Evolutionary conservation across 768 basidiomycete species (phyloP).

Genomic region (Pleurotus giganteus): DNA sequence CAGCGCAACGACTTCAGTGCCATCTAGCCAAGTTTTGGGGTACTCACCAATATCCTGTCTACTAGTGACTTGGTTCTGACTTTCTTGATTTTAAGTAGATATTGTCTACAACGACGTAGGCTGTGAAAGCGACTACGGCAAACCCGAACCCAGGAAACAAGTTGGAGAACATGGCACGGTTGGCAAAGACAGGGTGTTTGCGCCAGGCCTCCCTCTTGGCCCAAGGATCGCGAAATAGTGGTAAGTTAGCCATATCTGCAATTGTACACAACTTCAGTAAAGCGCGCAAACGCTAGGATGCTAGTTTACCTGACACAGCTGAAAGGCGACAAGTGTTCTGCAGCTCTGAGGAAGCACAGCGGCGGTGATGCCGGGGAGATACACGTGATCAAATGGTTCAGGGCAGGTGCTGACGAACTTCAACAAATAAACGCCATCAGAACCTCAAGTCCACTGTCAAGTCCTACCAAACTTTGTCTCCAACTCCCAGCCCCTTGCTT

Average conservation of each 20-base stretch:
- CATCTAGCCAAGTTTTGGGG: neutral
- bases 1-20: too few species aligned
- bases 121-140: constrained; percentile 87
- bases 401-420: constrained; percentile 56
- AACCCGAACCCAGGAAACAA: constrained; percentile 95
- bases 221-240: constrained; percentile 93
- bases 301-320: constrained; percentile 1
- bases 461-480: constrained; percentile 24
- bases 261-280: constrained; percentile 8
- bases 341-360: constrained; percentile 12
- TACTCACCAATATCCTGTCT: constrained; percentile 14
- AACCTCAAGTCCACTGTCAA: constrained; percentile 24
- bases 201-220: constrained; percentile 92
- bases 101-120: constrained; percentile 87
- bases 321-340: constrained; percentile 3
- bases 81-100: constrained; percentile 42
- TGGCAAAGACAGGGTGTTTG: constrained; percentile 84
- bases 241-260: constrained; percentile 54
- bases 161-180: constrained; percentile 83
- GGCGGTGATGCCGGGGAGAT: constrained; percentile 5
- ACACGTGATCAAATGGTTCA: constrained; percentile 40
- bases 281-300: neutral
- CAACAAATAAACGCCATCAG: constrained; percentile 39
- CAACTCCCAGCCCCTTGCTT: constrained; percentile 18
- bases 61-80: constrained; percentile 24